A percentile compares a stretch with the other conserved stretches of the same genome.
Evolutionary conservation across 2,329 filamentous ascomycete genomes (phyloP).

Genomic region (Lecanicillium sp.): DNA sequence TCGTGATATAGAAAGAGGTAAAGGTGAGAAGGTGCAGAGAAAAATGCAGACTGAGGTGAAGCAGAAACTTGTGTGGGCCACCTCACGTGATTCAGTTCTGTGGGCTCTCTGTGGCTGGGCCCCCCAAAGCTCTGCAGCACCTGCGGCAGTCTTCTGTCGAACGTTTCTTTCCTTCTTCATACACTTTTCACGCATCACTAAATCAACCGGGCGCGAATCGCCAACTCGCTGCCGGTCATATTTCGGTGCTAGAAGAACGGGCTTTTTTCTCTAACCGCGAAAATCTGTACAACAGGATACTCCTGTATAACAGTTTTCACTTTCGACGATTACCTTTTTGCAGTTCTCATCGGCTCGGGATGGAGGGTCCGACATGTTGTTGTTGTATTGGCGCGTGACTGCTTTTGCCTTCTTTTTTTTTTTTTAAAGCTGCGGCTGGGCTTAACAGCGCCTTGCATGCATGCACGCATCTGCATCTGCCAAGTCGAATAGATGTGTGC

Average conservation of each 20-base stretch:
- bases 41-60: slow-evolving; percentile 2
- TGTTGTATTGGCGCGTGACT: neutral
- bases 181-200: slow-evolving; percentile 52
- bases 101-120: neutral
- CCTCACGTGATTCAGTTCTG: slow-evolving; percentile 23
- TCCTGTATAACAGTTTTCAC: slow-evolving; percentile 14
- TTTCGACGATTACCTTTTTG: slow-evolving; percentile 6
- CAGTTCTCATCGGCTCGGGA: slow-evolving; percentile 13
- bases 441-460: too few relatives aligned
- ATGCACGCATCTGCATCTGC: too few relatives aligned
- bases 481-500: neutral
- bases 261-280: slow-evolving; percentile 21
- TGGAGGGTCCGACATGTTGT: slow-evolving; percentile 13
- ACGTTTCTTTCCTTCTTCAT: slow-evolving; percentile 26
- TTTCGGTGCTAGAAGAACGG: slow-evolving; percentile 52
- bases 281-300: too few relatives aligned
- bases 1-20: neutral
- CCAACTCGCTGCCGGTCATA: slow-evolving; percentile 53
- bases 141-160: slow-evolving; percentile 14
- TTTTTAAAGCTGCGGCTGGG: too few relatives aligned
- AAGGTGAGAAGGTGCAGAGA: neutral
- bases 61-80: slow-evolving; percentile 9
- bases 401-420: neutral
- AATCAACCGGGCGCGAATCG: slow-evolving; percentile 50
- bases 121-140: neutral